Conservation (phyloP, 805 yeast genomes). For the Wickerhamiella siamensis region DNA sequence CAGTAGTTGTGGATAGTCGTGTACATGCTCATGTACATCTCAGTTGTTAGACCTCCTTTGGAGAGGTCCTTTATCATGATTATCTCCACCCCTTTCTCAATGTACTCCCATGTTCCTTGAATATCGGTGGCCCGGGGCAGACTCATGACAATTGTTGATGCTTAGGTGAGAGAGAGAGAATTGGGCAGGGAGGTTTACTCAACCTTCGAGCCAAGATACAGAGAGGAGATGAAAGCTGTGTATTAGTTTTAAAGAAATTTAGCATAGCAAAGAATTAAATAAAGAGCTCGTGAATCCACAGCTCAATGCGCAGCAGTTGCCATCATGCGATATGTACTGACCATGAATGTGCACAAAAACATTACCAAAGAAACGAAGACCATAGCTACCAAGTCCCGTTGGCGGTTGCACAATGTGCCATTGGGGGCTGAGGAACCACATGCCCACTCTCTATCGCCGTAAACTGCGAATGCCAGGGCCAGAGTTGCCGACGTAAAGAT, state of each 20-base stretch:
- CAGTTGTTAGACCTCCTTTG: constrained; percentile 24
- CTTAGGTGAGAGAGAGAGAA: no score
- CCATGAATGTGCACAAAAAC: constrained; percentile 78
- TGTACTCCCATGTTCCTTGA: constrained; percentile 28
- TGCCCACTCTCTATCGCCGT: constrained; percentile 73
- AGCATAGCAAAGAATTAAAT: no score
- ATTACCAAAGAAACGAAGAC: constrained; percentile 57
- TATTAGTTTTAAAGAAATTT: no score
- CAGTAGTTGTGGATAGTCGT: constrained; percentile 90
- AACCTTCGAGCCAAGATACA: no score
- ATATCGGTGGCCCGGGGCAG: constrained; percentile 21
- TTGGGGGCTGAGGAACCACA: constrained; percentile 31
- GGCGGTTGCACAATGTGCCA: constrained; percentile 55
- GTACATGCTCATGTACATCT: constrained; percentile 76
- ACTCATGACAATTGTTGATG: neutral
- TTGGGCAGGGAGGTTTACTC: no score
- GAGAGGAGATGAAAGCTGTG: no score
- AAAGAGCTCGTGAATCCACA: no score
- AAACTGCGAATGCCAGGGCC: constrained; percentile 70
- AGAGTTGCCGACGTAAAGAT: constrained; percentile 81
- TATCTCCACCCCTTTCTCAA: constrained; percentile 27
- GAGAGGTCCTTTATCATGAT: constrained; percentile 26
- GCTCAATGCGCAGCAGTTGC: constrained; percentile 28
- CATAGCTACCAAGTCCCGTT: constrained; percentile 64
- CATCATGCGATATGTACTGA: constrained; percentile 72